phyloP scores from a whole-genome alignment of 2,329 filamentous ascomycete genomes.

The Orbilia brochopaga region DNA sequence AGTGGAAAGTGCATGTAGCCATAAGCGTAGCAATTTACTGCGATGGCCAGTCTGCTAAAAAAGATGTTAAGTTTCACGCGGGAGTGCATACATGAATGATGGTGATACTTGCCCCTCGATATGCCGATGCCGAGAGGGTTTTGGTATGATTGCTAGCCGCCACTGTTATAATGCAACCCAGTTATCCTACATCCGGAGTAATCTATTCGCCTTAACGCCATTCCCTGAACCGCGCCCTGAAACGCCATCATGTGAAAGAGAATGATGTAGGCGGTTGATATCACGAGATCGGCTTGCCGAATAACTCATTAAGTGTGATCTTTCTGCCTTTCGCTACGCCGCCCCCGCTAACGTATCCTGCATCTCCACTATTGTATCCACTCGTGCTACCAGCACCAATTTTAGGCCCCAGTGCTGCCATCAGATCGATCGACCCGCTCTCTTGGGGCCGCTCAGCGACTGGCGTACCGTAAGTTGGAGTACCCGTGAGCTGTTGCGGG shows the following conservation, averaged over 20 bases:
- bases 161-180: too few relatives aligned
- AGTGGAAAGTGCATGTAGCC: too few relatives aligned
- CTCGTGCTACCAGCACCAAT: conserved; percentile 31
- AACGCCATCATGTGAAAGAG: background rate
- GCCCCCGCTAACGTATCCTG: conserved; percentile 30
- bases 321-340: conserved; percentile 35
- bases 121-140: too few relatives aligned
- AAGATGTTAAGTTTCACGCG: too few relatives aligned
- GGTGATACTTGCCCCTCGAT: too few relatives aligned
- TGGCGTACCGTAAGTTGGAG: conserved; percentile 28
- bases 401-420: conserved; percentile 46
- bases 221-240: background rate
- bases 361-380: conserved; percentile 43
- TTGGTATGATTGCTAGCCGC: too few relatives aligned
- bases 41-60: too few relatives aligned
- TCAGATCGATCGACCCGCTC: conserved; percentile 35
- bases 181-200: too few relatives aligned
- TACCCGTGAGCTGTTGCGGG: conserved; percentile 6
- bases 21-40: too few relatives aligned
- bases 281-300: conserved; percentile 33
- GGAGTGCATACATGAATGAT: too few relatives aligned
- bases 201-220: background rate
- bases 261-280: background rate
- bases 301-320: conserved; percentile 36
- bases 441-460: conserved; percentile 16